Percentiles rank a stretch among this genome's conserved stretches.
These are phyloP conservation scores for Orobanche coerulescens DNA, from an alignment of 257 asterid genomes.

Conservation along the genomic window DNA sequence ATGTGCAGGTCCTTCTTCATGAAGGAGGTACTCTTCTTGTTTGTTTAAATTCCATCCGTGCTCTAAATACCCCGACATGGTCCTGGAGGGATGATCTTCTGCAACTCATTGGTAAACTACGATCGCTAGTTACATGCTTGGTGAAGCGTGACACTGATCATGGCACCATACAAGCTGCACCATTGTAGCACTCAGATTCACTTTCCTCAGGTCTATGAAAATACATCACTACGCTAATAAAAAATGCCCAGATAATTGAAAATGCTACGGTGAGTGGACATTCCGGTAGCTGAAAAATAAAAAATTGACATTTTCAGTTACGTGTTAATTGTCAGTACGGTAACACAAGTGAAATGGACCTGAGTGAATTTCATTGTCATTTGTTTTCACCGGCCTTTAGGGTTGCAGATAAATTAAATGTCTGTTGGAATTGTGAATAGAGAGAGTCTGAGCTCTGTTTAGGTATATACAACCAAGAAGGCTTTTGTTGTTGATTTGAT, in stretches of 20 bases:
- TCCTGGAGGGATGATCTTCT: constrained; percentile 56
- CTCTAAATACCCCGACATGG: constrained; percentile 74
- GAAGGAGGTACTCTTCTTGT: constrained; percentile 97
- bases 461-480: background rate
- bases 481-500: too few relatives aligned
- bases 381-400: background rate
- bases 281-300: too few relatives aligned
- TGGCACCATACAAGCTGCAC: constrained; percentile 34
- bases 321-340: too few relatives aligned
- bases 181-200: too few relatives aligned
- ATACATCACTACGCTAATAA: too few relatives aligned
- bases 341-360: too few relatives aligned
- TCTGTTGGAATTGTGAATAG: constrained; percentile 26
- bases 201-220: too few relatives aligned
- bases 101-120: constrained; percentile 34
- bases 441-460: background rate
- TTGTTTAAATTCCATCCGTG: constrained; percentile 87
- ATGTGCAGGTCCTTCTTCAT: constrained; percentile 78
- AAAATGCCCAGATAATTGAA: too few relatives aligned
- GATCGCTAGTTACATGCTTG: constrained; percentile 20
- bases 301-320: too few relatives aligned
- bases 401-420: background rate
- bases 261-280: too few relatives aligned
- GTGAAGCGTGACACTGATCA: constrained; percentile 21
- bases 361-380: too few relatives aligned